Percentiles rank a stretch among this genome's conserved stretches.
Evolutionary conservation across 148 eudicot genomes (phyloP).

Genomic region (Limonium bicolor): DNA sequence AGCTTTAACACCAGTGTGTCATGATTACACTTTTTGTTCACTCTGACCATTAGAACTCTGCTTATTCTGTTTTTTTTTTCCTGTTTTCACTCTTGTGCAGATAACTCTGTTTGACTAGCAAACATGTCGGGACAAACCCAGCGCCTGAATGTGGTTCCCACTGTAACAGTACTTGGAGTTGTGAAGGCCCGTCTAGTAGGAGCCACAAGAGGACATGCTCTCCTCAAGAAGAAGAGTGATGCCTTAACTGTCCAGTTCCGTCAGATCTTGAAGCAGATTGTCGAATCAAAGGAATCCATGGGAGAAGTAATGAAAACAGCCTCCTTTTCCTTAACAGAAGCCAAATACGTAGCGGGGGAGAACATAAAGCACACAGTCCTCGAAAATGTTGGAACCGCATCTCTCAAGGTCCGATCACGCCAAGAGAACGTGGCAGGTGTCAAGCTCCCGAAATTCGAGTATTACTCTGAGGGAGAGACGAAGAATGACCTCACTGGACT

Average conservation of each 20-base stretch:
- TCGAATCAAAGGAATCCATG: constrained; percentile 60
- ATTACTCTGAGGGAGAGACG: constrained; percentile 51
- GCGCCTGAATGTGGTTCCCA: constrained; percentile 65
- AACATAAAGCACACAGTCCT: constrained; percentile 55
- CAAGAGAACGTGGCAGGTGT: constrained; percentile 70
- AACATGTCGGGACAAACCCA: constrained; percentile 60
- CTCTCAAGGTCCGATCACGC: constrained; percentile 51
- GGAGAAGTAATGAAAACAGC: constrained; percentile 64
- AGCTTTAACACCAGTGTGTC: too few relatives aligned
- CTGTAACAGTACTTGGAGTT: constrained; percentile 65
- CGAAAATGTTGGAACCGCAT: constrained; percentile 47
- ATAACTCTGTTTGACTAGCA: too few relatives aligned
- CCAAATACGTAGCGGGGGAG: constrained; percentile 75
- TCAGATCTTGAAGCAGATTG: constrained; percentile 56
- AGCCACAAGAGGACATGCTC: constrained; percentile 76
- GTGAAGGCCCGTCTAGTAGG: constrained; percentile 66
- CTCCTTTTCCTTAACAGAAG: constrained; percentile 56
- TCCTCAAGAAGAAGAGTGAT: constrained; percentile 70
- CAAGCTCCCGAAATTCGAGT: constrained; percentile 57
- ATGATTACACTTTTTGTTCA: too few relatives aligned
- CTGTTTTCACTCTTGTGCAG: too few relatives aligned
- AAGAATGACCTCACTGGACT: constrained; percentile 64
- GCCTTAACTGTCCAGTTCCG: constrained; percentile 74
- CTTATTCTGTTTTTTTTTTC: too few relatives aligned
- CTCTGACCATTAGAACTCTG: too few relatives aligned